Conservation (phyloP, 2,329 filamentous ascomycete genomes). For the Fusarium mexicanum region DNA sequence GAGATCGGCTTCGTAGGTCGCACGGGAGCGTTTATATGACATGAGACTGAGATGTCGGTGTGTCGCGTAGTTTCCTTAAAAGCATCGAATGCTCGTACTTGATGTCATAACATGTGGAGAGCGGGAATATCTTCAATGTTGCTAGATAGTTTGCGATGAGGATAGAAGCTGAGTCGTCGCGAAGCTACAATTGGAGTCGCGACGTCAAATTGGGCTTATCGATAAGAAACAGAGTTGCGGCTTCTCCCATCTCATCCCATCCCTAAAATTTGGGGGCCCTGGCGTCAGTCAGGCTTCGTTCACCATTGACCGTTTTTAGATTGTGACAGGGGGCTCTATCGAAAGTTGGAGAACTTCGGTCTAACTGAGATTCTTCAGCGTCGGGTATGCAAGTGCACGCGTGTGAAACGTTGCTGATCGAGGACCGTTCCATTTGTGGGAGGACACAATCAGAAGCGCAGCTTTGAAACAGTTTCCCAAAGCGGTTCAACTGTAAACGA, state of each 20-base stretch:
- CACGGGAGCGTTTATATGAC: slow-evolving; percentile 82
- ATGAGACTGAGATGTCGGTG: slow-evolving; percentile 55
- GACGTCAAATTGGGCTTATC: slow-evolving; percentile 33
- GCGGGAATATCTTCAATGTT: not conserved
- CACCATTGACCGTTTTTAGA: not conserved
- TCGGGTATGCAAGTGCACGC: slow-evolving; percentile 20
- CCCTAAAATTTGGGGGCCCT: slow-evolving; percentile 2
- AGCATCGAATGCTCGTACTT: slow-evolving; percentile 15
- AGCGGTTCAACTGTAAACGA: not conserved
- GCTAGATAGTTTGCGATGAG: not conserved
- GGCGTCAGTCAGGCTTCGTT: not conserved
- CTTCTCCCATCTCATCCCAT: not conserved
- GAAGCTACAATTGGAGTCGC: slow-evolving; percentile 20
- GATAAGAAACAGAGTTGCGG: slow-evolving; percentile 31
- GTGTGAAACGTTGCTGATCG: slow-evolving; percentile 13
- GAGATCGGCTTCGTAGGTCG: slow-evolving; percentile 79
- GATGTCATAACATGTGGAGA: not conserved
- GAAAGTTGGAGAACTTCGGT: slow-evolving; percentile 15
- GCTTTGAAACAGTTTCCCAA: not conserved
- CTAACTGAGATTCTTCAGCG: slow-evolving; percentile 11
- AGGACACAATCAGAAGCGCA: not conserved
- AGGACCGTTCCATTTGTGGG: not conserved
- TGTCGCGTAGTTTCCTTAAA: slow-evolving; percentile 6
- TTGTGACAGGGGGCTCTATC: slow-evolving; percentile 14
- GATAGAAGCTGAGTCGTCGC: slow-evolving; percentile 9